Conservation (phyloP, 139 green algal genomes). For the Micromonas pusilla region DNA sequence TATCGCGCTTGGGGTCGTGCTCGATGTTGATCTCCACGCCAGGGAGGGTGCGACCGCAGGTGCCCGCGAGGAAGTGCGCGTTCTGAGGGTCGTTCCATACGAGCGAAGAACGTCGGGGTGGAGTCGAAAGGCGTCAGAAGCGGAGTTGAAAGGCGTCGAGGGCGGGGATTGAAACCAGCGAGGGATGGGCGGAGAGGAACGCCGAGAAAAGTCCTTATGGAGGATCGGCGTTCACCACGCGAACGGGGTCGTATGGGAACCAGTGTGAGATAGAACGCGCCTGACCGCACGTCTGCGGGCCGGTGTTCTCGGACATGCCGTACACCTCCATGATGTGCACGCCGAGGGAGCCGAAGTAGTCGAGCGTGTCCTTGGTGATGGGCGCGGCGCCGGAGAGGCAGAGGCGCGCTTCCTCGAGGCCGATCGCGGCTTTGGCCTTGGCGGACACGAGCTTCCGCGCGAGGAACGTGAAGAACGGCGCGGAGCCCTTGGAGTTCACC, state of each 20-base stretch:
- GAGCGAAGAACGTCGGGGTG: too few relatives aligned
- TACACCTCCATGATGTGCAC: constrained; percentile 30
- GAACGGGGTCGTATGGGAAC: too few relatives aligned
- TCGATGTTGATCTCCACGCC: constrained; percentile 21
- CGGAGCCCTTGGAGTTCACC: neutral
- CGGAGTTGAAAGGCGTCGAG: too few relatives aligned
- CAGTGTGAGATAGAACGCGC: too few relatives aligned
- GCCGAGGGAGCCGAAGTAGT: constrained; percentile 24
- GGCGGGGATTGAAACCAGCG: too few relatives aligned
- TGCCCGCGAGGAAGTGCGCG: constrained; percentile 11
- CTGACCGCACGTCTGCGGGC: neutral
- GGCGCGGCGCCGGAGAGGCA: constrained; percentile 25
- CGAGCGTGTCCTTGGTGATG: constrained; percentile 19
- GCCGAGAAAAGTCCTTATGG: too few relatives aligned
- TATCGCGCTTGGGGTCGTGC: constrained; percentile 4
- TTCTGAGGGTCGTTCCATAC: neutral
- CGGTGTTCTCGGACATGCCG: constrained; percentile 31
- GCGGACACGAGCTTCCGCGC: constrained; percentile 15
- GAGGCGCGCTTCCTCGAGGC: constrained; percentile 14
- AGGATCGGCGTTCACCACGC: too few relatives aligned
- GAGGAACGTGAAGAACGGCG: neutral
- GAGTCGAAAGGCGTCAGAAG: too few relatives aligned
- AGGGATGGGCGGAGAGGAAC: too few relatives aligned
- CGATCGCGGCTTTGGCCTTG: constrained; percentile 11
- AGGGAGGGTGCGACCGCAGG: constrained; percentile 8